Evolutionary conservation across 225 moss, liverwort and hornwort genomes (phyloP), one percentile per base, ranked within the genome.

Genomic region (Thuidium tamariscinum): DNA sequence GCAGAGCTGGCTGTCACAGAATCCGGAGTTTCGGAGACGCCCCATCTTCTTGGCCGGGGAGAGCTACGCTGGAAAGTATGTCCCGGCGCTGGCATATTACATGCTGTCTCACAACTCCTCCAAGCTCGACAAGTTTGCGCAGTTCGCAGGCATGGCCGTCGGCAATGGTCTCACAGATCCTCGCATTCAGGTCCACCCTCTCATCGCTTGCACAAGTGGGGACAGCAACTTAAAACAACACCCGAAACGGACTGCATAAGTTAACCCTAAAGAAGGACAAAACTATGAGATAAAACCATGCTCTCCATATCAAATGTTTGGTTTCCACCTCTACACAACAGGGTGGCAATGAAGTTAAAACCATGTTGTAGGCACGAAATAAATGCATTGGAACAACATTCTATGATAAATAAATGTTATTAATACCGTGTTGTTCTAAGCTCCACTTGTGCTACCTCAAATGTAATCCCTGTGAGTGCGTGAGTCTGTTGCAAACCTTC

Each of bases 151-250:
- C 74, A 94, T 97, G 76, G 92, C 95, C 48, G 93, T 97, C 16
- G 97, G 97, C 21, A 97, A 97, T 71, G 97, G 97, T 60, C 90
- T 97, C 80, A 96, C 95, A 32, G 96, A 97, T 90, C 97, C 97
- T 67, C 93, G 93, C 74, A 93, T 90, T 81, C 97, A 97, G 84
- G 83, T 84, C 36, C 74, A 52, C 55, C 6, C 32, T 55, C 82
- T 69, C 69, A 62, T 60, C 25, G 46, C 74, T 84, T 62, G 48
- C 74, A 7, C 83, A 42, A 71, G 17, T 59, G 34, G 16, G 34
- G 44, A 59, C 57, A 57, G 57, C 34, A 32, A 66, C 67, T 52
- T 82, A 30, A 23, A n/a, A 79, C 30, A 21, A 26, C 63, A 30
- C 25, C 48, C 48, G 26, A 82, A 52, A 39, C 67, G 48, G 34